A percentile compares a stretch with the other conserved stretches of the same genome.
Evolutionary conservation across 148 eudicot genomes (phyloP).

Genomic region (Dianthus caryophyllus): DNA sequence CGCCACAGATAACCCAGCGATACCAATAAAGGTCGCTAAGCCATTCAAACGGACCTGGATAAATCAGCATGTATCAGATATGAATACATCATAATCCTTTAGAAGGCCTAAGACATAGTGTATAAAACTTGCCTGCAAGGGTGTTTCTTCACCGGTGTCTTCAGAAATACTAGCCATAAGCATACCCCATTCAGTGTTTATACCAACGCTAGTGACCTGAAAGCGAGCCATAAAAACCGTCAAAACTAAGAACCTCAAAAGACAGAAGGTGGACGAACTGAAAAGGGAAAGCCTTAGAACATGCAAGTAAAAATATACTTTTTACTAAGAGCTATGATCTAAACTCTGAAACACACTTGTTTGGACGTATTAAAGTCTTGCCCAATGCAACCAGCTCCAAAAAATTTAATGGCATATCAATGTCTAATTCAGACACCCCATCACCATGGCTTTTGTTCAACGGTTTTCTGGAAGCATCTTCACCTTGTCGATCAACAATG

Average conservation of each 20-base stretch:
- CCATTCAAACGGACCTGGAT: slow-evolving; percentile 88
- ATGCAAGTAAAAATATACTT: background rate
- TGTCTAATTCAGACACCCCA: background rate
- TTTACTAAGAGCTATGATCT: background rate
- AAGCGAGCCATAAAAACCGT: slow-evolving; percentile 2
- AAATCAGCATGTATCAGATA: slow-evolving; percentile 1
- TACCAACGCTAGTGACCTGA: slow-evolving; percentile 90
- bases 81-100: background rate
- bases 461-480: background rate
- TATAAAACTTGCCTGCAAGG: slow-evolving; percentile 63
- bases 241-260: slow-evolving; percentile 8
- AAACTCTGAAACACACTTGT: background rate
- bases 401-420: background rate
- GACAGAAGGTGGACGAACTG: background rate
- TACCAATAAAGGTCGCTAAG: slow-evolving; percentile 86
- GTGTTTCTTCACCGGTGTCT: slow-evolving; percentile 99
- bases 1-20: slow-evolving; percentile 78
- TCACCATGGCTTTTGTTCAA: background rate
- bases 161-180: slow-evolving; percentile 98
- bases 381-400: background rate
- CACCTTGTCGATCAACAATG: background rate
- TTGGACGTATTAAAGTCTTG: background rate
- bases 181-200: slow-evolving; percentile 97
- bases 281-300: background rate
- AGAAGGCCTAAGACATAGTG: background rate